Conservation (phyloP, 2,329 filamentous ascomycete genomes). For the Myriosclerotinia scirpicola region DNA sequence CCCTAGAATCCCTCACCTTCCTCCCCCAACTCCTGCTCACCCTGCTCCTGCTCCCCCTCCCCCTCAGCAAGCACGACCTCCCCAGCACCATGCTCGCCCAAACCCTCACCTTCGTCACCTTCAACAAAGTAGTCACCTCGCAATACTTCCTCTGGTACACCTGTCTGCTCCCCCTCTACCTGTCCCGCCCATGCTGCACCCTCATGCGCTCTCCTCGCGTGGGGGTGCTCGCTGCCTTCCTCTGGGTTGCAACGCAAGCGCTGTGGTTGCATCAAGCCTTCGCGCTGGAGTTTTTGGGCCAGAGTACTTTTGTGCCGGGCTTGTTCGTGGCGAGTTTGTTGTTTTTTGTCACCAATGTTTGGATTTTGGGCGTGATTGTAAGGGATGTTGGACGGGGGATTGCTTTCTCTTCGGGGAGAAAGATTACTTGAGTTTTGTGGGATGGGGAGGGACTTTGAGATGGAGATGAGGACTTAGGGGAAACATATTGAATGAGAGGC, state of each 20-base stretch:
- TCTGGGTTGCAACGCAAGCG: constrained; percentile 78
- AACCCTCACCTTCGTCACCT: constrained; percentile 94
- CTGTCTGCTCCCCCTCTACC: constrained; percentile 86
- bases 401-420: neutral
- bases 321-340: constrained; percentile 72
- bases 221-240: constrained; percentile 62
- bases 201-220: constrained; percentile 60
- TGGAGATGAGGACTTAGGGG: neutral
- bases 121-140: constrained; percentile 75
- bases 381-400: constrained; percentile 51
- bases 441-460: neutral
- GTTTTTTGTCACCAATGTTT: constrained; percentile 86
- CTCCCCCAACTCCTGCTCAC: constrained; percentile 82
- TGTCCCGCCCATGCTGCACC: constrained; percentile 78
- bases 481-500: neutral
- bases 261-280: constrained; percentile 76
- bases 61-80: constrained; percentile 77
- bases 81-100: constrained; percentile 86
- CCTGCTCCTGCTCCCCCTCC: constrained; percentile 71
- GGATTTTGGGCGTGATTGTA: constrained; percentile 81
- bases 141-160: constrained; percentile 99
- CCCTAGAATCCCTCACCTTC: constrained; percentile 80
- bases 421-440: neutral
- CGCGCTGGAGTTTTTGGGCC: constrained; percentile 74
- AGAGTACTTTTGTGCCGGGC: constrained; percentile 81